Percentiles rank a stretch among this genome's conserved stretches.
These are phyloP conservation scores for Aureobasidium sp. DNA, from an alignment of 2,329 filamentous ascomycete species.

Conservation along the genomic window DNA sequence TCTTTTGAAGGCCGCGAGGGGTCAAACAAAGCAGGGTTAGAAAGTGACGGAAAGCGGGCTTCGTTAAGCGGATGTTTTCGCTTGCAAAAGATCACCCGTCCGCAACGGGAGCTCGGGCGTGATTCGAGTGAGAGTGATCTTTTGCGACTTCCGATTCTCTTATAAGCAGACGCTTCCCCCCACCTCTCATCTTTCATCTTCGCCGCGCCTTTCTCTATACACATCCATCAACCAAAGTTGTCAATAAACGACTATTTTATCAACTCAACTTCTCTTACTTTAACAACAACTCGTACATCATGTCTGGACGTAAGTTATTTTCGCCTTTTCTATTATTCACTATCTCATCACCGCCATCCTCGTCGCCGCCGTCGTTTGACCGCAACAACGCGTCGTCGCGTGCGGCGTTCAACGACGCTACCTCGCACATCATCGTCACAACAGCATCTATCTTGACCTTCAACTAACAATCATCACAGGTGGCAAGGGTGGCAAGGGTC, in stretches of 20 bases:
- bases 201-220: neutral
- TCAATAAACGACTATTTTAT: constrained; percentile 20
- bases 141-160: neutral
- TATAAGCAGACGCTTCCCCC: neutral
- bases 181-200: neutral
- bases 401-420: constrained; percentile 4
- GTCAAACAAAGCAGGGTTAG: no score
- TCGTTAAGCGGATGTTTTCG: no score
- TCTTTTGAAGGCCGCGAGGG: no score
- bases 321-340: neutral
- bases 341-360: neutral
- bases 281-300: constrained; percentile 33
- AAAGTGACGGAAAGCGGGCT: no score
- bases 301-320: constrained; percentile 45
- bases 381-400: constrained; percentile 7
- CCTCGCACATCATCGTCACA: constrained; percentile 12
- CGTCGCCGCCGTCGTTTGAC: neutral
- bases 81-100: no score
- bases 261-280: constrained; percentile 19
- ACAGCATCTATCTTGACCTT: constrained; percentile 5
- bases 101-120: no score
- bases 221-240: neutral
- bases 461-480: constrained; percentile 47
- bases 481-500: constrained; percentile 94
- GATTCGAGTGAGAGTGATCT: neutral